Evolutionary conservation across 768 basidiomycete genomes (phyloP), one percentile per base, ranked within the genome.

Genomic region (Rhizopogon salebrosus): DNA sequence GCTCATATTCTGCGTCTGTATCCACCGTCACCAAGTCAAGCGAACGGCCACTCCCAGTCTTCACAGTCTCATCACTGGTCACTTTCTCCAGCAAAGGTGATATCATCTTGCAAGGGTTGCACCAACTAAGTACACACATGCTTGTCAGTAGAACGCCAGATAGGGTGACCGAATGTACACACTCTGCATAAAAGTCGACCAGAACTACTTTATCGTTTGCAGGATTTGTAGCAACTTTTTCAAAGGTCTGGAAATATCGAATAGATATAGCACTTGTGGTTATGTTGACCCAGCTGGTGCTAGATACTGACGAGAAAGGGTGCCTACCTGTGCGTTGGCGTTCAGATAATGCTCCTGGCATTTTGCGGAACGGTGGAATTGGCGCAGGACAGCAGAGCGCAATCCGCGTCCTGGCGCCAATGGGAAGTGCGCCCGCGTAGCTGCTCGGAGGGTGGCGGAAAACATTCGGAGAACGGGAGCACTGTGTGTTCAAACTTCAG

Each of bases 161-260:
- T 22, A 29, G 24, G 18, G 54, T 45, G 41, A 31, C 56, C 36
- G 9, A 10, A 57, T n/a, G 40, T 23, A 74, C 83, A 42, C 60
- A 89, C 89, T 89, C 80, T 42, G 89, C 89, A 63, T 89, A 86
- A 58, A 91, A 91, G 58, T 91, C 89, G 22, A 89, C 87, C 6
- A 91, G 69, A 38, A 86, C 78, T 23, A 87, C 67, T 43, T 80
- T 78, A 52, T 77, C 75, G 49, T 72, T 73, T 24, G 74, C 66
- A 51, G 39, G 62, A 36, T 61, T 61, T n/a, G 70, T 57, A 11
- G 55, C 65, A 1, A 72, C 64, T 23, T 60, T 60, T 45, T 58
- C 34, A 54, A 76, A 75, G 2, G 64, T 70, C 75, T 78, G 51
- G 34, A 42, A n/a, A 24, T 23, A 20, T 31, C 2, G 23, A 37